Conservation (phyloP, 305 asterid genomes). For the Withania somnifera region DNA sequence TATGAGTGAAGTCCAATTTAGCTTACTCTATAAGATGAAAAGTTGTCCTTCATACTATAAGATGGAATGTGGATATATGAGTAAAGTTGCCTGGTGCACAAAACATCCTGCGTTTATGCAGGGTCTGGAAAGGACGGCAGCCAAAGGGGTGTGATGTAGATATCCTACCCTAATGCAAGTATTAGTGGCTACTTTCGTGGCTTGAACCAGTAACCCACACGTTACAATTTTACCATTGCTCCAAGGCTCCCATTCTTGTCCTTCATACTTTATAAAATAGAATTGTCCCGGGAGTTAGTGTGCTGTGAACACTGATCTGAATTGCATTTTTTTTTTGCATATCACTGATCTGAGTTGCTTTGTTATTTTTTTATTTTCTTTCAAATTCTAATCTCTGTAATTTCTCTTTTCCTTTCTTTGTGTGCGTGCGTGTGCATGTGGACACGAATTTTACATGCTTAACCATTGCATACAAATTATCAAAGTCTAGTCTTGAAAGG, state of each 20-base stretch:
- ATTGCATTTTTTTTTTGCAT: neutral
- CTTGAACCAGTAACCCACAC: neutral
- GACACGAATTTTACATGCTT: neutral
- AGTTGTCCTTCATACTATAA: neutral
- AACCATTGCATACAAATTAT: neutral
- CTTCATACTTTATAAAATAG: neutral
- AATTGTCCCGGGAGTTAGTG: neutral
- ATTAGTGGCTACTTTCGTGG: neutral
- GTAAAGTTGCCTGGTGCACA: neutral
- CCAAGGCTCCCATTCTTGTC: neutral
- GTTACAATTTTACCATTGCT: neutral
- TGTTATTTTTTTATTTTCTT: neutral
- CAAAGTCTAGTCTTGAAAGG: neutral
- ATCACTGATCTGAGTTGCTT: neutral
- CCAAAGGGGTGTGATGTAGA: neutral
- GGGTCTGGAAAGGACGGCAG: too few species aligned
- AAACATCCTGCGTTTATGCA: neutral
- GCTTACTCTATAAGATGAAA: neutral
- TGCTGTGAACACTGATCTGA: neutral
- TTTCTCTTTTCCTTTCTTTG: neutral
- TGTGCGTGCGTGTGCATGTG: neutral
- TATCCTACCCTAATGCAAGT: neutral
- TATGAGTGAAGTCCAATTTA: neutral
- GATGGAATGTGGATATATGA: too few species aligned
- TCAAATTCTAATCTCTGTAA: neutral